These are phyloP conservation scores for Citrullus mucosospermus DNA, from an alignment of 306 rosid species.

Conservation along the genomic window DNA sequence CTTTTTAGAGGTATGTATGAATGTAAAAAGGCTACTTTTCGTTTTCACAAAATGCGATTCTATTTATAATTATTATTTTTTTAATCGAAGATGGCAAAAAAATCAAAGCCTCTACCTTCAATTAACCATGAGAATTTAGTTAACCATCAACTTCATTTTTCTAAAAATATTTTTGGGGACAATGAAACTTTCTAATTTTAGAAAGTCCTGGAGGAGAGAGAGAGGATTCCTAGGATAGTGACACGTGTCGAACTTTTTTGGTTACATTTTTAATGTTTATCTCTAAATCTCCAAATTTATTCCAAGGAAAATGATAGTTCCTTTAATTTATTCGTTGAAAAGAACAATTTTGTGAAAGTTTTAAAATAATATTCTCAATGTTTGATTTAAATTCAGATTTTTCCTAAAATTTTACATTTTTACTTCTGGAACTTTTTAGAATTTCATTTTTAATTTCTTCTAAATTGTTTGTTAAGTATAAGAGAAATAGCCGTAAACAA, in stretches of 20 bases:
- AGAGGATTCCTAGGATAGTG: background rate
- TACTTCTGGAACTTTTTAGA: background rate
- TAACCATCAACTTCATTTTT: background rate
- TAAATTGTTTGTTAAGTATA: no score
- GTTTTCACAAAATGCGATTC: no score
- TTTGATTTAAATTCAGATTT: background rate
- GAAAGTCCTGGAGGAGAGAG: background rate
- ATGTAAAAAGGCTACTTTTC: no score
- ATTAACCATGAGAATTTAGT: background rate
- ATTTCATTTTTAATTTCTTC: background rate
- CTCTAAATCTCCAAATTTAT: background rate
- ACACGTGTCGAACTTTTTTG: background rate
- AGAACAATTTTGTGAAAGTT: background rate
- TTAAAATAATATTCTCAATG: background rate
- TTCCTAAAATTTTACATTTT: background rate
- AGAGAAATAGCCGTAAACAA: no score
- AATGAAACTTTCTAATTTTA: background rate
- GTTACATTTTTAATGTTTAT: background rate
- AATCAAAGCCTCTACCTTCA: no score
- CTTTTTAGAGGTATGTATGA: no score
- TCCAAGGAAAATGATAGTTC: background rate
- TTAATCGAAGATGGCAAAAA: background rate
- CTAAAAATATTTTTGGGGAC: background rate
- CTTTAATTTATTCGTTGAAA: background rate
- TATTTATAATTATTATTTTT: background rate